These are phyloP conservation scores for Plantago elongata DNA, from an alignment of 257 asterid species.

Conservation along the genomic window DNA sequence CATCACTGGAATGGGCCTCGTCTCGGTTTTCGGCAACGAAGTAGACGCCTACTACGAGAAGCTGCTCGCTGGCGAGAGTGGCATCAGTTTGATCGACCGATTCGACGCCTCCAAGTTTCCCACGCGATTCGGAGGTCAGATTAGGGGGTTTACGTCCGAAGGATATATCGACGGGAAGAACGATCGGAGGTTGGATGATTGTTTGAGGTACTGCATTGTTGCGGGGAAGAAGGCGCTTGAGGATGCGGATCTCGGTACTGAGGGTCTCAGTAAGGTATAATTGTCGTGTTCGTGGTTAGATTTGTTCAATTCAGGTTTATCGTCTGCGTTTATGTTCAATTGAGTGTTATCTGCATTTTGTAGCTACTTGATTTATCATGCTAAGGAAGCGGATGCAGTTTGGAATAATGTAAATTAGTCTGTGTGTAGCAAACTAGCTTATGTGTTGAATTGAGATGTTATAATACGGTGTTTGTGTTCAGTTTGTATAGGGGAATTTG, in stretches of 20 bases:
- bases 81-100: constrained; percentile 49
- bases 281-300: not conserved
- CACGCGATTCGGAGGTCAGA: constrained; percentile 60
- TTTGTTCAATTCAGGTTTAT: not conserved
- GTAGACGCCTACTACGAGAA: constrained; percentile 49
- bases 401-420: too few species aligned
- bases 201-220: constrained; percentile 53
- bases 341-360: not conserved
- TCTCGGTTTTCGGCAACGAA: constrained; percentile 53
- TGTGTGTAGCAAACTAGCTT: too few species aligned
- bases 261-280: constrained; percentile 29
- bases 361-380: too few species aligned
- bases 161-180: constrained; percentile 57
- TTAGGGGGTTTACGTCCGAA: constrained; percentile 42
- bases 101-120: constrained; percentile 55
- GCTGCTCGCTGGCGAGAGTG: constrained; percentile 55
- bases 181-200: constrained; percentile 52
- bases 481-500: too few species aligned
- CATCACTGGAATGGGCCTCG: constrained; percentile 56
- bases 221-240: constrained; percentile 58
- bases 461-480: too few species aligned
- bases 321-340: not conserved
- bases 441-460: too few species aligned
- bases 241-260: constrained; percentile 49
- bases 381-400: too few species aligned